phyloP scores from a whole-genome alignment of 805 yeast species.

The Candida anglica region DNA sequence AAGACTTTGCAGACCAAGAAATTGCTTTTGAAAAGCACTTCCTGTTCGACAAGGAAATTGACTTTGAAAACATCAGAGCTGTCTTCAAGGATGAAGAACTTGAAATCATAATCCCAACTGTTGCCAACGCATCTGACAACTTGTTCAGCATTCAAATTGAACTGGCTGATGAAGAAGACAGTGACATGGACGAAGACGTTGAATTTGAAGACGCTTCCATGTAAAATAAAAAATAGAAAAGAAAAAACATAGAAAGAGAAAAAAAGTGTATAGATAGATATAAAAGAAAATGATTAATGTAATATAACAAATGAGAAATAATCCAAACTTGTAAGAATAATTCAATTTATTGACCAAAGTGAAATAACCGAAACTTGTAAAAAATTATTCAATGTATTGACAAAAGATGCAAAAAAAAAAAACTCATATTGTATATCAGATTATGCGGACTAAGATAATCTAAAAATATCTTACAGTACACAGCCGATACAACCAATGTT shows the following conservation, averaged over 20 bases:
- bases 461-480: no score
- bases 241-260: no score
- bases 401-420: no score
- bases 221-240: slow-evolving; percentile 5
- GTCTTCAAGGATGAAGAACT: slow-evolving; percentile 37
- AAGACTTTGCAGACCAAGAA: slow-evolving; percentile 36
- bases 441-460: no score
- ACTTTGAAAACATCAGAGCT: slow-evolving; percentile 35
- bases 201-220: slow-evolving; percentile 11
- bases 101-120: slow-evolving; percentile 38
- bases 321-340: no score
- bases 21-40: slow-evolving; percentile 40
- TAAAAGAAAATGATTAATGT: background rate
- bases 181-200: slow-evolving; percentile 9
- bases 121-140: slow-evolving; percentile 13
- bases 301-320: background rate
- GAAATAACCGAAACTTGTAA: no score
- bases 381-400: no score
- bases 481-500: no score
- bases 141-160: slow-evolving; percentile 7
- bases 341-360: background rate
- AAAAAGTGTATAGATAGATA: no score
- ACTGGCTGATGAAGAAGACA: slow-evolving; percentile 10
- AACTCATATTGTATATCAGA: no score
- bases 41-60: slow-evolving; percentile 36